phyloP scores from a whole-genome alignment of 441 rosid species.

The Erodium trifolium region DNA sequence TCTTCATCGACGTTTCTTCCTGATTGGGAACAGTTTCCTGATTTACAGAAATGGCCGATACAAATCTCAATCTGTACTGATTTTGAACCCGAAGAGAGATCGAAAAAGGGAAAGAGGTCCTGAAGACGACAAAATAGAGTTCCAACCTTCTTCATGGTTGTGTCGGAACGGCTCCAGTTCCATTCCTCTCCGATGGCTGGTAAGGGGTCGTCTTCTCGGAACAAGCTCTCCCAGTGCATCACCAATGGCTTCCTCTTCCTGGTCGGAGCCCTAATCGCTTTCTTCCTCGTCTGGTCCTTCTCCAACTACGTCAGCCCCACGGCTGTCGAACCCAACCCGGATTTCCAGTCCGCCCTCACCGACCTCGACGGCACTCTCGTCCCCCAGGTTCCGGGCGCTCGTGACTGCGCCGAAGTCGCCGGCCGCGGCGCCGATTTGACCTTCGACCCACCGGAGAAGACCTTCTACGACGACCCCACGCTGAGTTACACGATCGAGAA shows the following conservation, averaged over 20 bases:
- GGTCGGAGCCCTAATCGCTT: conserved; percentile 39
- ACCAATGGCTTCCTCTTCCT: conserved; percentile 42
- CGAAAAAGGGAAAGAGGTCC: no score
- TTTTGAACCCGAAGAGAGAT: no score
- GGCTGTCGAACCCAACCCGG: conserved; percentile 17
- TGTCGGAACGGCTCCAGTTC: background rate
- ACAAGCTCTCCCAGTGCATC: conserved; percentile 26
- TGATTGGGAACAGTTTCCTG: no score
- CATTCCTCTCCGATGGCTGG: conserved; percentile 41
- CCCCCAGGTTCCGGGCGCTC: background rate
- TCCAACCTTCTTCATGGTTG: no score
- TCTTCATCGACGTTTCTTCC: no score
- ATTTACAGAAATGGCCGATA: no score
- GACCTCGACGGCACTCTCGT: conserved; percentile 9
- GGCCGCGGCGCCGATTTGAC: conserved; percentile 27
- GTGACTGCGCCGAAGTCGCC: background rate
- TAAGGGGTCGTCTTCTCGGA: conserved; percentile 28
- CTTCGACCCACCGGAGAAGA: conserved; percentile 39
- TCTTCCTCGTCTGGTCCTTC: conserved; percentile 48
- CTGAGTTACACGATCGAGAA: conserved; percentile 50
- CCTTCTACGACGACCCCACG: conserved; percentile 70
- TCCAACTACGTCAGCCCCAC: conserved; percentile 24
- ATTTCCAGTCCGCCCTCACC: background rate
- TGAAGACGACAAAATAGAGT: no score
- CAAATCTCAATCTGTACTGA: no score